phyloP scores from a whole-genome alignment of 768 basidiomycete species.

The Podaxis pistillaris region DNA sequence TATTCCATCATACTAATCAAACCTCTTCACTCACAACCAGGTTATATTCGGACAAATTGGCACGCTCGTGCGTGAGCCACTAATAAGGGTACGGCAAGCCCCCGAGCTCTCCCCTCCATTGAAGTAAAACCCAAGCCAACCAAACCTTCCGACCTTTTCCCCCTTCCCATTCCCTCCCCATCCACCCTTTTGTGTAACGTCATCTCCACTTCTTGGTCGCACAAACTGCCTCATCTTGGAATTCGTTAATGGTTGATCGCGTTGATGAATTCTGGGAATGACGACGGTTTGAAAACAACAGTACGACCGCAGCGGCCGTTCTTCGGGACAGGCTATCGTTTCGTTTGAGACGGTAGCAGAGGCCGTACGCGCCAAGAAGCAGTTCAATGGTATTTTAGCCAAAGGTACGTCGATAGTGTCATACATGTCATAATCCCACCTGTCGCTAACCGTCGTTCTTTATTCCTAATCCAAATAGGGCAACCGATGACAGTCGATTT shows the following conservation, averaged over 20 bases:
- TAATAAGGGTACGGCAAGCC: slow-evolving; percentile 90
- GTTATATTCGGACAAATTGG: slow-evolving; percentile 90
- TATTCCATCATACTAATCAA: not conserved
- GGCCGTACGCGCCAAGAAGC: slow-evolving; percentile 80
- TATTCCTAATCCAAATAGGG: slow-evolving; percentile 37
- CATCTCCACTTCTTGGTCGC: no score
- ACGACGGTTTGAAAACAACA: slow-evolving; percentile 77
- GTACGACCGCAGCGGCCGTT: slow-evolving; percentile 97
- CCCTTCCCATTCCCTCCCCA: slow-evolving; percentile 24
- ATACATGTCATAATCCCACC: not conserved
- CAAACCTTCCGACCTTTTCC: slow-evolving; percentile 34
- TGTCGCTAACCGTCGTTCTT: not conserved
- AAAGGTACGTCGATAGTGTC: slow-evolving; percentile 59
- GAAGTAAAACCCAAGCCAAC: slow-evolving; percentile 44
- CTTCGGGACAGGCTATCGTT: slow-evolving; percentile 78
- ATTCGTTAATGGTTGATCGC: slow-evolving; percentile 14
- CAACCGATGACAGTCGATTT: slow-evolving; percentile 76
- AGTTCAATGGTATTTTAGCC: slow-evolving; percentile 82
- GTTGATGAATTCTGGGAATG: slow-evolving; percentile 18
- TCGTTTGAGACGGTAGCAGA: slow-evolving; percentile 77
- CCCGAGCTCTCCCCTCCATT: slow-evolving; percentile 55
- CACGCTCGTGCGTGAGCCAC: slow-evolving; percentile 88
- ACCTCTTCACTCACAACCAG: slow-evolving; percentile 35
- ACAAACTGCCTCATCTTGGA: slow-evolving; percentile 26
- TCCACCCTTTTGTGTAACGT: not conserved